phyloP scores from a whole-genome alignment of 805 yeast genomes.

The Spathaspora girioi region DNA sequence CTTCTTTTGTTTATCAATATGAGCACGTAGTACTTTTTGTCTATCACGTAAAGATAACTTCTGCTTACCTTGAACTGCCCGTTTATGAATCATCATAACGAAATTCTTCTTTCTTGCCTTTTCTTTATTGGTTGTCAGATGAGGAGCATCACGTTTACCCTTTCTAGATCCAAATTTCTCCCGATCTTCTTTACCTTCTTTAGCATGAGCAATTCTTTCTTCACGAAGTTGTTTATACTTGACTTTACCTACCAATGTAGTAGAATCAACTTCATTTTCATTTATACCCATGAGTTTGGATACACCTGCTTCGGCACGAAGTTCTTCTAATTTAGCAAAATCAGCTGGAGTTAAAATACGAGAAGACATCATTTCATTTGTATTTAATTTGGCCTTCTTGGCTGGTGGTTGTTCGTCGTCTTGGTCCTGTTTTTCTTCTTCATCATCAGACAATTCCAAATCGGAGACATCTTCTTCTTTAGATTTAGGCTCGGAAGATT shows the following conservation, averaged over 20 bases:
- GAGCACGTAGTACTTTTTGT: conserved; percentile 82
- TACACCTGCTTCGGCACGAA: conserved; percentile 80
- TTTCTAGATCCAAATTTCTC: conserved; percentile 85
- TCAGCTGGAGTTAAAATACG: conserved; percentile 95
- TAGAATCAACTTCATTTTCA: conserved; percentile 85
- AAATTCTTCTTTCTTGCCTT: conserved; percentile 98
- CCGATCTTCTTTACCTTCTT: conserved; percentile 91
- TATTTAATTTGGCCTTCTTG: conserved; percentile 20
- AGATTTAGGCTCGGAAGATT: conserved; percentile 25
- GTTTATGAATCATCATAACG: conserved; percentile 97
- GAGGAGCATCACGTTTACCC: conserved; percentile 72
- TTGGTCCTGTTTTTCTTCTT: conserved; percentile 30
- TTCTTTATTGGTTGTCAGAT: conserved; percentile 91
- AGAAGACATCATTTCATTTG: conserved; percentile 54
- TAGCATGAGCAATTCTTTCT: conserved; percentile 82
- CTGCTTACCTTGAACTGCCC: conserved; percentile 90
- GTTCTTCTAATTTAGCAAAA: conserved; percentile 90
- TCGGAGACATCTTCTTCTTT: conserved; percentile 27
- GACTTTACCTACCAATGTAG: conserved; percentile 69
- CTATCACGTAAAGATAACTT: conserved; percentile 86
- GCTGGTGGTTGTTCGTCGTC: conserved; percentile 34
- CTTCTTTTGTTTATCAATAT: conserved; percentile 86
- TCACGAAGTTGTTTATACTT: conserved; percentile 84
- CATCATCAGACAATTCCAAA: conserved; percentile 22
- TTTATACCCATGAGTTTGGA: conserved; percentile 73